These are phyloP conservation scores for Platanthera guangdongensis DNA, from an alignment of 106 monocot species.

Conservation along the genomic window DNA sequence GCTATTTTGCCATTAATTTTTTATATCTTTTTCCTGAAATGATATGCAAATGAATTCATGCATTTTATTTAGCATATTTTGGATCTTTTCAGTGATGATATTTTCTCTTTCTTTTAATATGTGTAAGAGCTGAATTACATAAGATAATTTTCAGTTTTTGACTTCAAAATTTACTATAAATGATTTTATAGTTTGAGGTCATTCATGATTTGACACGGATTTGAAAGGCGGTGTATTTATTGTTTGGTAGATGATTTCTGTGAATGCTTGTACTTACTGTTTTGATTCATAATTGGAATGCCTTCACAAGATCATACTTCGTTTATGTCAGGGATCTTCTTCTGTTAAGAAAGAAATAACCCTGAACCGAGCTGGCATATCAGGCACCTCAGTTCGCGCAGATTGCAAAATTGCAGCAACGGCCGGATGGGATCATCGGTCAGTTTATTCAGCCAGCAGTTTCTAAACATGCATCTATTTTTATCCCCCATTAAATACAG, in stretches of 20 bases:
- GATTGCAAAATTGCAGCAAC: conserved; percentile 90
- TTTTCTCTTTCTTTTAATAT: background rate
- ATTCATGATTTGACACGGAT: background rate
- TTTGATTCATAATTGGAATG: background rate
- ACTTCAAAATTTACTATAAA: background rate
- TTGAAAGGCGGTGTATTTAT: background rate
- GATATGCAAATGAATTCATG: background rate
- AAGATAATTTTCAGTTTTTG: background rate
- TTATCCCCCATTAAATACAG: background rate
- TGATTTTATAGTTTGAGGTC: background rate
- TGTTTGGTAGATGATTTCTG: background rate
- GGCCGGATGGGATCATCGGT: conserved; percentile 99
- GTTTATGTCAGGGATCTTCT: conserved; percentile 42
- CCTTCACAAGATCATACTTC: background rate
- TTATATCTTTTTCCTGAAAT: background rate
- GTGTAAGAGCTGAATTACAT: background rate
- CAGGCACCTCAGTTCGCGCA: conserved; percentile 64
- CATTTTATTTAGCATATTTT: background rate
- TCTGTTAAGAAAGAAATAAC: conserved; percentile 54
- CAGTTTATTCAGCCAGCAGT: background rate
- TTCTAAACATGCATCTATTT: conserved; percentile 4
- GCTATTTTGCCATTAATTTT: too few relatives aligned
- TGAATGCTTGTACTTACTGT: background rate
- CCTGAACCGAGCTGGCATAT: conserved; percentile 74
- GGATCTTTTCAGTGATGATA: background rate